Evolutionary conservation across 148 eudicot species (phyloP), one percentile per base, ranked within the genome.

Genomic region (Amaranthus hypochondriacus): DNA sequence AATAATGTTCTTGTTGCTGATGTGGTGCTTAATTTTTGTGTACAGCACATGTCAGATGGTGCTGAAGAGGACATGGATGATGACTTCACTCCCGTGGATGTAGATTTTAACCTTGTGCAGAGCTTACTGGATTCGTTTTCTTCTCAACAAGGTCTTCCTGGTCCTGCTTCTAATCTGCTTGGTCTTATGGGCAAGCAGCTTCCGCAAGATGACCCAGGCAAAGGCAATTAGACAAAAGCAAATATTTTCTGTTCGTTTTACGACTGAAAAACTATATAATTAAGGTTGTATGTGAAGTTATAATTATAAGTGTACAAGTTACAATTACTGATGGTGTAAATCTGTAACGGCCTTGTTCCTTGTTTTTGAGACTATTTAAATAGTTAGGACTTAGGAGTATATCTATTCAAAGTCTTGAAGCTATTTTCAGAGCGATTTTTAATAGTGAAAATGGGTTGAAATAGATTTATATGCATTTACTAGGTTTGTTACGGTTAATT

Each of bases 131-230:
- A 92, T 81, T 94, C 98, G 0, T 94, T 89, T 84, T 86, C 96
- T 73, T 89, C 93, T 62, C 98, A 94, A 77, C 86, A 92, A 78
- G 97, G 98, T 64, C 88, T 92, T 50, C 87, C 98, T 2, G 98
- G 98, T 53, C 98, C 98, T 49, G 97, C 98, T 74, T 86, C 98
- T 69, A 94, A 92, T 80, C 80, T 94, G 74, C 84, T 94, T 11
- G 98, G 98, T 48, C 93, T 94, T n/a, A 84, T 94, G 97, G 97
- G 98, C 48, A 79, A 89, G 72, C 83, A 80, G 49, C 83, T 92
- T 49, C 98, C 98, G n/a, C 63, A 57, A 14, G 82, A 84, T 60
- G 92, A 92, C 82, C 52, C 68, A 51, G 79, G 66, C 67, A 86
- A 92, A 57, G 70, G 9, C 68, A 68, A 46, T 58, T 62, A 48